Evolutionary conservation across 2,329 filamentous ascomycete genomes (phyloP).

Genomic region (Pseudocercospora vitis): DNA sequence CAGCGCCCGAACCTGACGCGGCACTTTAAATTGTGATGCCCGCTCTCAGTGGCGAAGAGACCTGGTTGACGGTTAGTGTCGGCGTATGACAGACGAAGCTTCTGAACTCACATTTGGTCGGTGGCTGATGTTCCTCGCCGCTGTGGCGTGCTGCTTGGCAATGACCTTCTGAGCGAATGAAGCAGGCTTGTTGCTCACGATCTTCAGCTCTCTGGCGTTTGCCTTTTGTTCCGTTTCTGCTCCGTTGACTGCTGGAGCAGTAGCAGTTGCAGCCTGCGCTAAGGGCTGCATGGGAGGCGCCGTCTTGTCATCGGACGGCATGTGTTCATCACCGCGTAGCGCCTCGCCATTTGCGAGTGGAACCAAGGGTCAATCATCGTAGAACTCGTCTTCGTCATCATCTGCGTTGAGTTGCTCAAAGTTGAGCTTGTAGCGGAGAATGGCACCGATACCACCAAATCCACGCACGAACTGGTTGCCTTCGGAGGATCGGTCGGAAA

Average conservation of each 20-base stretch:
- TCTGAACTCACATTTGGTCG: constrained; percentile 29
- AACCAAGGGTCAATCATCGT: constrained; percentile 90
- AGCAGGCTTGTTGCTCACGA: constrained; percentile 10
- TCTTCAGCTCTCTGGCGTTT: constrained; percentile 12
- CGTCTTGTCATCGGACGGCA: constrained; percentile 52
- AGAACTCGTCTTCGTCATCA: constrained; percentile 76
- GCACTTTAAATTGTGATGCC: constrained; percentile 23
- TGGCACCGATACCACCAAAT: constrained; percentile 95
- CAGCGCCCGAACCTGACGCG: background rate
- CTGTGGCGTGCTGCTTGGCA: constrained; percentile 20
- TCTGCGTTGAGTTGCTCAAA: constrained; percentile 97
- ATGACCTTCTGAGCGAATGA: constrained; percentile 26
- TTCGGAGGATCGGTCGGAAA: constrained; percentile 94
- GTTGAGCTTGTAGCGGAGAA: constrained; percentile 99
- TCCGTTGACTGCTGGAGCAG: constrained; percentile 31
- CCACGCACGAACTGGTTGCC: constrained; percentile 99
- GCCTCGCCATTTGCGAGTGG: constrained; percentile 68
- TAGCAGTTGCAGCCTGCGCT: constrained; percentile 32
- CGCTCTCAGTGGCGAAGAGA: constrained; percentile 32
- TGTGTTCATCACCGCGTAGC: constrained; percentile 61
- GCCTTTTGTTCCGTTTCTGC: constrained; percentile 17
- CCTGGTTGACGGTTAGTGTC: constrained; percentile 18
- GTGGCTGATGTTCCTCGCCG: constrained; percentile 27
- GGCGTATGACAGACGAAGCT: background rate
- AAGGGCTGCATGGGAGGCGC: constrained; percentile 50